Evolutionary conservation across 345 rosid species (phyloP).

Genomic region (Streptanthus diversifolius): DNA sequence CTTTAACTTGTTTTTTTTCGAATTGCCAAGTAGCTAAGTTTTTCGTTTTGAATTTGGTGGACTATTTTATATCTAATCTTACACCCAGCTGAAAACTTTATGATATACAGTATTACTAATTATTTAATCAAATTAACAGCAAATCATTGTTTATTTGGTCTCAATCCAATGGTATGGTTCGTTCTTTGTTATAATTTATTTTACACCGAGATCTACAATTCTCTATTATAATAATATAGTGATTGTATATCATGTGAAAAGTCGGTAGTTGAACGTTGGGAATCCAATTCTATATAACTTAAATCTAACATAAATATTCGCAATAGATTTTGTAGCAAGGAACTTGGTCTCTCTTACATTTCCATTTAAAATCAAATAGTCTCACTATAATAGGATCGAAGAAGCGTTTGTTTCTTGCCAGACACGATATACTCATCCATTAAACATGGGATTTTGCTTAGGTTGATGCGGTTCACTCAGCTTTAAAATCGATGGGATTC

Average conservation of each 20-base stretch:
- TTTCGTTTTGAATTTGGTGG: constrained; percentile 16
- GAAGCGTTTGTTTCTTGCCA: neutral
- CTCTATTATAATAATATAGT: neutral
- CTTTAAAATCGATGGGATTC: constrained; percentile 69
- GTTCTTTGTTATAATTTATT: neutral
- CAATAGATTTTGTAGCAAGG: neutral
- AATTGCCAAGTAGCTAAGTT: neutral
- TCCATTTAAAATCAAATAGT: neutral
- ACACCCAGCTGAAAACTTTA: neutral
- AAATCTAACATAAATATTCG: neutral
- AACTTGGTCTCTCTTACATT: neutral
- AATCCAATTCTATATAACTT: neutral
- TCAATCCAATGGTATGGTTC: neutral
- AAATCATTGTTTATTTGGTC: neutral
- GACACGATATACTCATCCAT: neutral
- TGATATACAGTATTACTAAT: neutral
- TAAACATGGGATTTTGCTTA: constrained; percentile 25
- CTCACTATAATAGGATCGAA: neutral
- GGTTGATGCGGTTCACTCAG: constrained; percentile 86
- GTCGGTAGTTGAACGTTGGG: neutral
- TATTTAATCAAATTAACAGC: neutral
- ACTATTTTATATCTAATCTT: neutral
- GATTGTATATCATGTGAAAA: constrained; percentile 7
- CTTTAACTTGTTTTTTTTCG: neutral
- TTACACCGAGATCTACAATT: constrained; percentile 29